phyloP scores from a whole-genome alignment of 768 basidiomycete species.

The Nidula microcarpa region DNA sequence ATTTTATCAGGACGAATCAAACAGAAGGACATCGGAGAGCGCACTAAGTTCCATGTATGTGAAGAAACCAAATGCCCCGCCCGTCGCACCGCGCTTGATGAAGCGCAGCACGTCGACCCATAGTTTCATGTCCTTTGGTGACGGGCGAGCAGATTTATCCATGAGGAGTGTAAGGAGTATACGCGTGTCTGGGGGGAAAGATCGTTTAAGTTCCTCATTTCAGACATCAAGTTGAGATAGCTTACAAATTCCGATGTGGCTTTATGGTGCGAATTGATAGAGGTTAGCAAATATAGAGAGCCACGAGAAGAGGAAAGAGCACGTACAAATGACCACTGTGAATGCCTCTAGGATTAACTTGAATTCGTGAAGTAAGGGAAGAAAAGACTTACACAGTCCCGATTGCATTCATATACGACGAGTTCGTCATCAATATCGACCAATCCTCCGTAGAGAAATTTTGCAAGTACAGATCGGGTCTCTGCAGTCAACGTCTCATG shows the following conservation, averaged over 20 bases:
- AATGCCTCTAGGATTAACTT: background rate
- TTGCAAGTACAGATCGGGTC: conserved; percentile 50
- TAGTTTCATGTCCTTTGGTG: conserved; percentile 47
- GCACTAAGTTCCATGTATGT: conserved; percentile 53
- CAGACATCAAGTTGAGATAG: background rate
- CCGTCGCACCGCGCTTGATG: conserved; percentile 44
- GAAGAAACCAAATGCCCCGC: conserved; percentile 50
- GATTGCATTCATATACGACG: conserved; percentile 45
- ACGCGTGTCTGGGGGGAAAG: conserved; percentile 32
- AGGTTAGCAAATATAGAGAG: background rate
- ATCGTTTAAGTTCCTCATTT: background rate
- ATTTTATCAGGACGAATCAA: background rate
- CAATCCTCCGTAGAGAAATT: conserved; percentile 55
- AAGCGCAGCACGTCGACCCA: conserved; percentile 54
- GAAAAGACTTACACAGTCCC: conserved; percentile 32
- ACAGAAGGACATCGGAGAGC: conserved; percentile 11
- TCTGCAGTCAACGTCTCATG: conserved; percentile 11
- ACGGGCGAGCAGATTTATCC: conserved; percentile 40
- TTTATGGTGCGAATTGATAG: conserved; percentile 6
- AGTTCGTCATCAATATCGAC: conserved; percentile 49
- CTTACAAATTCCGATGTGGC: conserved; percentile 54
- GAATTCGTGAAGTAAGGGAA: background rate
- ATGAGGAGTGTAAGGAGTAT: conserved; percentile 46
- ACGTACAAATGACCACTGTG: conserved; percentile 39
- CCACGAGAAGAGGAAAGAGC: background rate